These are phyloP conservation scores for Spinacia oleracea DNA, from an alignment of 179 eudicot genomes.

Conservation along the genomic window DNA sequence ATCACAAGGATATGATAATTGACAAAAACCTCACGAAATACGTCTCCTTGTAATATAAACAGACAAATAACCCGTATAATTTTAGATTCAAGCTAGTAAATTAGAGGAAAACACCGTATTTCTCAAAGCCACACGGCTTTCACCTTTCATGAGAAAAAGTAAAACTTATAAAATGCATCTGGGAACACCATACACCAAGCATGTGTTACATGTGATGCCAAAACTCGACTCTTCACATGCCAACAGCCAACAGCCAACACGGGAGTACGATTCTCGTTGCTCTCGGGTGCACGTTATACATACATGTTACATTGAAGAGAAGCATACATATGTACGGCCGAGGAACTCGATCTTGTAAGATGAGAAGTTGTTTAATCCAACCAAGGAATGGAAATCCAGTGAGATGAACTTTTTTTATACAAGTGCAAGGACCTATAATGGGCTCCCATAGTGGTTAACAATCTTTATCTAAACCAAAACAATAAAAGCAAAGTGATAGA, in stretches of 20 bases:
- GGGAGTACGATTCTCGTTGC: not conserved
- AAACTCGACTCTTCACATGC: not conserved
- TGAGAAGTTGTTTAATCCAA: not conserved
- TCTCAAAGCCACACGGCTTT: too few relatives aligned
- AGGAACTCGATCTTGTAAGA: not conserved
- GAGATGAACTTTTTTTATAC: not conserved
- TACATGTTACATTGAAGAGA: too few relatives aligned
- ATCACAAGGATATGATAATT: too few relatives aligned
- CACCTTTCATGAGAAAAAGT: too few relatives aligned
- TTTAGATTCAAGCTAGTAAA: too few relatives aligned
- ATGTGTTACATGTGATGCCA: too few relatives aligned
- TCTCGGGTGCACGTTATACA: not conserved
- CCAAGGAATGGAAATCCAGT: slow-evolving; percentile 2
- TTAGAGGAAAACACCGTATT: too few relatives aligned
- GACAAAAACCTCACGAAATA: too few relatives aligned
- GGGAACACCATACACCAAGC: not conserved
- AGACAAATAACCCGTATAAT: too few relatives aligned
- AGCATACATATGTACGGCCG: not conserved
- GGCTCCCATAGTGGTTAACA: slow-evolving; percentile 2
- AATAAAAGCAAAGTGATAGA: not conserved
- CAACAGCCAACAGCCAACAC: too few relatives aligned
- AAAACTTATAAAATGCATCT: not conserved
- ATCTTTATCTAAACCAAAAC: not conserved
- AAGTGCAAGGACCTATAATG: slow-evolving; percentile 15
- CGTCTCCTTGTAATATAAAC: too few relatives aligned